phyloP scores from a whole-genome alignment of 208 protist genomes.

The Phytomonas sp. region DNA sequence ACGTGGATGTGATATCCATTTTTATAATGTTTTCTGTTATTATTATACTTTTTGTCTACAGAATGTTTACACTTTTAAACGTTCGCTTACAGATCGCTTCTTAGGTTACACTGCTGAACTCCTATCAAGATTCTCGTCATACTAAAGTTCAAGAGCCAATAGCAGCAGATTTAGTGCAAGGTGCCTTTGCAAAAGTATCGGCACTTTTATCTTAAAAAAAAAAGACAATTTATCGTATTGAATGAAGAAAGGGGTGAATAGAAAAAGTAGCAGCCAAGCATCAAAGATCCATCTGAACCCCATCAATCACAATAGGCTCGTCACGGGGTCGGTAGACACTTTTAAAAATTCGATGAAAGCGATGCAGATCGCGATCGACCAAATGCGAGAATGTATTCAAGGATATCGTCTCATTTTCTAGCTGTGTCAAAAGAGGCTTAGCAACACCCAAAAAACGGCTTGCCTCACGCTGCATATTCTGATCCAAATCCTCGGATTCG shows the following conservation, averaged over 20 bases:
- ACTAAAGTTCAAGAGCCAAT: neutral
- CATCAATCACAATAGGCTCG: conserved; percentile 64
- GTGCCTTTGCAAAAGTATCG: neutral
- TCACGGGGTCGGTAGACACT: conserved; percentile 52
- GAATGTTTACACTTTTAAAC: neutral
- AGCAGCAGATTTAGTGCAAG: neutral
- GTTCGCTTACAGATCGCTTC: neutral
- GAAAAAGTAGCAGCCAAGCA: neutral
- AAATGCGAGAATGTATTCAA: conserved; percentile 24
- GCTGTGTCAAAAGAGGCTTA: conserved; percentile 30
- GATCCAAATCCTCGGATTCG: conserved; percentile 50
- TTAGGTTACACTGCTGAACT: neutral
- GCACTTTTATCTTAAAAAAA: neutral
- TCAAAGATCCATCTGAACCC: conserved; percentile 67
- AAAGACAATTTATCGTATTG: neutral
- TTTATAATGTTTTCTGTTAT: neutral
- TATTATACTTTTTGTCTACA: neutral
- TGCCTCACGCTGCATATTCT: conserved; percentile 27
- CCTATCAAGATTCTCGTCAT: neutral
- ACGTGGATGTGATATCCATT: neutral
- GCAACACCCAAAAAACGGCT: conserved; percentile 25
- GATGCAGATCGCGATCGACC: conserved; percentile 31
- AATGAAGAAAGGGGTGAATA: neutral
- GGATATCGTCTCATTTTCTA: conserved; percentile 17
- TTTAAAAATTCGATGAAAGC: conserved; percentile 39